These are phyloP conservation scores for Inonotus hispidus DNA, from an alignment of 1,284 basidiomycete species.

Conservation along the genomic window DNA sequence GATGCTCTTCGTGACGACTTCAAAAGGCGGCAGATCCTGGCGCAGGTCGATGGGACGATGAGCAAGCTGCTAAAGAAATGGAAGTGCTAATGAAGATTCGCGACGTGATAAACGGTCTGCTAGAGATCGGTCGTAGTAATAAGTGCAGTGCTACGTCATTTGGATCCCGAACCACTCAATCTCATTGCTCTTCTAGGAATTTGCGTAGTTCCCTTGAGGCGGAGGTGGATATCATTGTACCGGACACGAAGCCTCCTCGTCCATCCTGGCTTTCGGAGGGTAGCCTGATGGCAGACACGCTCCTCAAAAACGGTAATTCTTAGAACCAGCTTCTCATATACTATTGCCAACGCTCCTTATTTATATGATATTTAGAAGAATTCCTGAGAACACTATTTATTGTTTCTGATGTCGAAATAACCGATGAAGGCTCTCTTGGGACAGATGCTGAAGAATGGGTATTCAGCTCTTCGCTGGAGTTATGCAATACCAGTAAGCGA, in stretches of 20 bases:
- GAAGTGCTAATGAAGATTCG: conserved; percentile 49
- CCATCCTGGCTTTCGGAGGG: conserved; percentile 12
- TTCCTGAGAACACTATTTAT: conserved; percentile 72
- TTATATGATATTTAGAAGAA: conserved; percentile 36
- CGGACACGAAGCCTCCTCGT: too few species aligned
- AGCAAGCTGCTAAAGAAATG: conserved; percentile 53
- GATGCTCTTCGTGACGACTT: conserved; percentile 3
- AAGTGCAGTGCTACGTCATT: conserved; percentile 35
- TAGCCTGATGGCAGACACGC: not conserved
- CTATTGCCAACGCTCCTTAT: conserved; percentile 22
- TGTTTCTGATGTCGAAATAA: conserved; percentile 59
- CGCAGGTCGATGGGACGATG: conserved; percentile 51
- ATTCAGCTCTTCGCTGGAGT: conserved; percentile 36
- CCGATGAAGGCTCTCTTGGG: conserved; percentile 36
- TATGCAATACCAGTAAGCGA: conserved; percentile 45
- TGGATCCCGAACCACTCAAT: conserved; percentile 1
- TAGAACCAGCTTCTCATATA: conserved; percentile 9
- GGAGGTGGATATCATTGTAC: conserved; percentile 50
- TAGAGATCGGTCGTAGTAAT: conserved; percentile 66
- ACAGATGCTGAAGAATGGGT: conserved; percentile 38
- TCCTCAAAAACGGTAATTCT: conserved; percentile 5
- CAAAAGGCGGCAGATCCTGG: conserved; percentile 25
- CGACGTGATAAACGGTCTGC: conserved; percentile 47
- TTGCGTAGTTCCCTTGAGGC: conserved; percentile 74
- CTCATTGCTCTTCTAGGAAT: conserved; percentile 35